phyloP scores from a whole-genome alignment of 305 asterid species.

The Fraxinus sp. region DNA sequence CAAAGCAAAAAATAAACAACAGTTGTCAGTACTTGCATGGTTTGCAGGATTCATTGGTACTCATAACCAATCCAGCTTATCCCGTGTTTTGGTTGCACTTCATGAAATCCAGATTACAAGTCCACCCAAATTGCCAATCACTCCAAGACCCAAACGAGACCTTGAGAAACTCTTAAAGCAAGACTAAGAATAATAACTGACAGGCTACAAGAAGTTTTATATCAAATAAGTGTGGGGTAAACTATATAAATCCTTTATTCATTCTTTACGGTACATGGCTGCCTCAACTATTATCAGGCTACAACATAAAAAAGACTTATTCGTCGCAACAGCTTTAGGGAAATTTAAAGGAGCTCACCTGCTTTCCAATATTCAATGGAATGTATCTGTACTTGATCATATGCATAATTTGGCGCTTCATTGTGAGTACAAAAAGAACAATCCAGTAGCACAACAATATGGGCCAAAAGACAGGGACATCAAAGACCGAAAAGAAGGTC shows the following conservation, averaged over 20 bases:
- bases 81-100: background rate
- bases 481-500: constrained; percentile 88
- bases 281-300: background rate
- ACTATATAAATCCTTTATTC: background rate
- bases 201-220: background rate
- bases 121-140: background rate
- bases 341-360: constrained; percentile 43
- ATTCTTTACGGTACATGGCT: background rate
- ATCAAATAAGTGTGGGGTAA: background rate
- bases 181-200: background rate
- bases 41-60: background rate
- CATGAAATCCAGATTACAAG: background rate
- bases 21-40: background rate
- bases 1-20: constrained; percentile 14
- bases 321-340: background rate
- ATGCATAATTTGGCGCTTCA: constrained; percentile 90
- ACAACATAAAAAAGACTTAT: background rate
- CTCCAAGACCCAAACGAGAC: background rate
- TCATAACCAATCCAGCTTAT: background rate
- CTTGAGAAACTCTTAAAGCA: background rate
- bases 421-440: constrained; percentile 75
- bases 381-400: constrained; percentile 85
- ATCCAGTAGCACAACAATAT: constrained; percentile 82
- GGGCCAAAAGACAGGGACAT: constrained; percentile 96
- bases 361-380: constrained; percentile 82